phyloP scores from a whole-genome alignment of 2,329 filamentous ascomycete species.

The Xylariaceae sp. region DNA sequence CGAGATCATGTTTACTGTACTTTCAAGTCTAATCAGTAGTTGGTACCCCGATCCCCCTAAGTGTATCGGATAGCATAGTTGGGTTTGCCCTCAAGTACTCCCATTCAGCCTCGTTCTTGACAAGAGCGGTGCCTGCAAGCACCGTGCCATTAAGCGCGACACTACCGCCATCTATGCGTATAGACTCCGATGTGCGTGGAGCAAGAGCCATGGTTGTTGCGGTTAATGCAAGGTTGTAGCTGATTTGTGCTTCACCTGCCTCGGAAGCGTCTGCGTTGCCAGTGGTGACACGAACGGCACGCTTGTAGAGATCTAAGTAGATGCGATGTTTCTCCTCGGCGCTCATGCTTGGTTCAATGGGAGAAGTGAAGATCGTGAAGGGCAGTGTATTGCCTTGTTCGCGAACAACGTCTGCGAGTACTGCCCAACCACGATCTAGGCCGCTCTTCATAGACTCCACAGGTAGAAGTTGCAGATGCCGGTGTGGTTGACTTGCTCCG shows the following conservation, averaged over 20 bases:
- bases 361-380: slow-evolving; percentile 44
- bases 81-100: slow-evolving; percentile 46
- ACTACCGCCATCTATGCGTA: slow-evolving; percentile 36
- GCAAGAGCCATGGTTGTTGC: slow-evolving; percentile 50
- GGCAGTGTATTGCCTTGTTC: slow-evolving; percentile 32
- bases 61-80: slow-evolving; percentile 37
- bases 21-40: slow-evolving; percentile 1
- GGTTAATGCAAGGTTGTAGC: slow-evolving; percentile 64
- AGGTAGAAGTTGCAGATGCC: slow-evolving; percentile 70
- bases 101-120: slow-evolving; percentile 60
- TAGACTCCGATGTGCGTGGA: slow-evolving; percentile 54
- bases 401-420: slow-evolving; percentile 44
- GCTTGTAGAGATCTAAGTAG: slow-evolving; percentile 49
- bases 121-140: slow-evolving; percentile 62
- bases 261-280: slow-evolving; percentile 20
- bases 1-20: not conserved
- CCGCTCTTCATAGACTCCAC: slow-evolving; percentile 61
- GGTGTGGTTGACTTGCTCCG: slow-evolving; percentile 69
- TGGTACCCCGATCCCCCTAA: slow-evolving; percentile 41
- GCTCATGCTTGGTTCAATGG: slow-evolving; percentile 35
- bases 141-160: slow-evolving; percentile 60
- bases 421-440: slow-evolving; percentile 45
- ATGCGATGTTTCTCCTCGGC: slow-evolving; percentile 36
- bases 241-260: slow-evolving; percentile 49
- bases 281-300: slow-evolving; percentile 34